phyloP scores from a whole-genome alignment of 2,329 filamentous ascomycete genomes.

The Chaetomiaceae sp. region DNA sequence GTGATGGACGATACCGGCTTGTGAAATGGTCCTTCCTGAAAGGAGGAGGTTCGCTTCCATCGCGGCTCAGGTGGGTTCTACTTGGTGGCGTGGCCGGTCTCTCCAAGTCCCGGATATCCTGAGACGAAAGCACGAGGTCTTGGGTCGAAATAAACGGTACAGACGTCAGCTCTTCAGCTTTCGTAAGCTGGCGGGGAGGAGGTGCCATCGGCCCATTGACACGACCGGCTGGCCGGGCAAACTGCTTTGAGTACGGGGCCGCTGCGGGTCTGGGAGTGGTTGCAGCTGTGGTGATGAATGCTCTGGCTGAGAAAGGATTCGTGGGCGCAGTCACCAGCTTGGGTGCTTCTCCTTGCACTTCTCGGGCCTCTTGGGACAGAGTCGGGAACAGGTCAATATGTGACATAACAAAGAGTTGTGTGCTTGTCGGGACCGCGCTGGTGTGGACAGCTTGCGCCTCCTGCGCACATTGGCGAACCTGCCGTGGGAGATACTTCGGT shows the following conservation, averaged over 20 bases:
- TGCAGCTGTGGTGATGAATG: neutral
- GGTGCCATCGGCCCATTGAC: neutral
- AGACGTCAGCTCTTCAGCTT: neutral
- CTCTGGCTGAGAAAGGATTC: constrained; percentile 15
- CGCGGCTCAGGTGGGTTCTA: too few species aligned
- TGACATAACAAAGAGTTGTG: constrained; percentile 17
- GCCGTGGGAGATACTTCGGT: constrained; percentile 9
- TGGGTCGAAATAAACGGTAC: constrained; percentile 39
- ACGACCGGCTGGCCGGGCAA: neutral
- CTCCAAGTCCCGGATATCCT: constrained; percentile 41
- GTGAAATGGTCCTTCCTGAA: neutral
- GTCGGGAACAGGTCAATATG: constrained; percentile 29
- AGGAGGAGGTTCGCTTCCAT: neutral
- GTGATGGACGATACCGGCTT: neutral
- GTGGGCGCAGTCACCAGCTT: constrained; percentile 18
- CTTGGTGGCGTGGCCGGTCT: constrained; percentile 18
- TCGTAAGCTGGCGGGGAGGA: neutral
- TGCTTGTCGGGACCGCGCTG: constrained; percentile 12
- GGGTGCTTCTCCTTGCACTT: constrained; percentile 39
- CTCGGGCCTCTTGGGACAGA: constrained; percentile 42
- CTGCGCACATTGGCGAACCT: neutral
- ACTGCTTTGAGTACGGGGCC: neutral
- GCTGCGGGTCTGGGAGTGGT: neutral
- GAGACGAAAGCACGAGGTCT: constrained; percentile 41
- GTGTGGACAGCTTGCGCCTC: neutral